A percentile compares a stretch with the other conserved stretches of the same genome.
Evolutionary conservation across 495 filamentous ascomycete species (phyloP).

Genomic region (Sporormia fimetaria): DNA sequence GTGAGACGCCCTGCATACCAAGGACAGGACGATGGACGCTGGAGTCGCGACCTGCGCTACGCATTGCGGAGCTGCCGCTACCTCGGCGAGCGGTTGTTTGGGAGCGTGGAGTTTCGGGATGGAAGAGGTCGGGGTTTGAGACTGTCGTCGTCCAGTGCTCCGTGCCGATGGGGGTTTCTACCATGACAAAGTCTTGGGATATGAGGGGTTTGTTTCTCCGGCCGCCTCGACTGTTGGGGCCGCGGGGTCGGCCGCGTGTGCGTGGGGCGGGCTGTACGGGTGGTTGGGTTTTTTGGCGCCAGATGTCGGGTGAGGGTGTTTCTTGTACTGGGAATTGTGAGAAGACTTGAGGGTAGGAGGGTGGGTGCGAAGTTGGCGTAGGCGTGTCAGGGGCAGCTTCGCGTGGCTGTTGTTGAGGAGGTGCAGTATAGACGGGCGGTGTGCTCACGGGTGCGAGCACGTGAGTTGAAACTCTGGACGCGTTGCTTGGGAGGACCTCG

Average conservation of each 20-base stretch:
- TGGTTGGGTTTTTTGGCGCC: constrained; percentile 30
- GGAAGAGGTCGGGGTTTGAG: too few species aligned
- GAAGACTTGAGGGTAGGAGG: too few species aligned
- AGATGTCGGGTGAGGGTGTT: constrained; percentile 28
- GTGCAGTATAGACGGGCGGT: too few species aligned
- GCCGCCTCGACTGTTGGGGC: constrained; percentile 28
- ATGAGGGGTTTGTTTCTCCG: constrained; percentile 23
- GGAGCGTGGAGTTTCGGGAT: too few species aligned
- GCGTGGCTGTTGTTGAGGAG: constrained; percentile 15
- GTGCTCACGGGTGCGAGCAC: too few species aligned
- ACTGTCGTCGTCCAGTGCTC: too few species aligned
- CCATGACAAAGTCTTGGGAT: too few species aligned
- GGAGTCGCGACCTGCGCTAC: constrained; percentile 11
- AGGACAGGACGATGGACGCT: constrained; percentile 17
- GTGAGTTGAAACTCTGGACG: too few species aligned
- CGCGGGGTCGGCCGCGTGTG: constrained; percentile 19
- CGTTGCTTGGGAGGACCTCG: constrained; percentile 10
- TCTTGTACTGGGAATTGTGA: constrained; percentile 27
- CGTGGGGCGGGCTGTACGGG: constrained; percentile 12
- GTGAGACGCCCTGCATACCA: constrained; percentile 19
- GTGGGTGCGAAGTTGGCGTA: neutral
- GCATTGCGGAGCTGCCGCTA: too few species aligned
- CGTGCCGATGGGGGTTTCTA: too few species aligned
- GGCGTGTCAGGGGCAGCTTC: constrained; percentile 10
- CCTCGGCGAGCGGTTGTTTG: too few species aligned